A percentile compares a stretch with the other conserved stretches of the same genome.
These are phyloP conservation scores for Lactarius evosmus DNA, from an alignment of 768 basidiomycete species.

Conservation along the genomic window DNA sequence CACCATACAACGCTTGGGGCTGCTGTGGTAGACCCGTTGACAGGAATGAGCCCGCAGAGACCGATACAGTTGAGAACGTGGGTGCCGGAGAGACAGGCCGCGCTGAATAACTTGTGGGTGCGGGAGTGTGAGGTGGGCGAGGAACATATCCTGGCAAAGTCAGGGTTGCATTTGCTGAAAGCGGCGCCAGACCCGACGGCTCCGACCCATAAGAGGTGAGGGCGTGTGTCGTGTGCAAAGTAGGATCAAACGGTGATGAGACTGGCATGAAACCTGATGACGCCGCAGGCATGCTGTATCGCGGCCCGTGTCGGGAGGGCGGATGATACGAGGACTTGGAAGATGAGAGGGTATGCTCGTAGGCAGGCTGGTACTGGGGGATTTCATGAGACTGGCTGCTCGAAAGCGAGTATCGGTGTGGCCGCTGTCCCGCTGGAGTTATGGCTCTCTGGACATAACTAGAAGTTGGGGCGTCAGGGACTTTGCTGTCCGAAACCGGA, in stretches of 20 bases:
- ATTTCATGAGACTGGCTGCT: constrained; percentile 35
- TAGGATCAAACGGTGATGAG: constrained; percentile 31
- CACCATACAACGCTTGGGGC: constrained; percentile 9
- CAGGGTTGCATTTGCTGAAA: constrained; percentile 30
- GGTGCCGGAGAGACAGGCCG: constrained; percentile 26
- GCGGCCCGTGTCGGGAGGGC: constrained; percentile 46
- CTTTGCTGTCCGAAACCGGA: constrained; percentile 37
- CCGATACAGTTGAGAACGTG: constrained; percentile 5
- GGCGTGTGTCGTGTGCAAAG: constrained; percentile 8
- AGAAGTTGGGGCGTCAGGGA: constrained; percentile 30
- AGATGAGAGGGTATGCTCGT: constrained; percentile 41
- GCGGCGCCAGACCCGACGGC: constrained; percentile 24
- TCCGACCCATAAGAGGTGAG: constrained; percentile 27
- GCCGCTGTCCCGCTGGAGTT: constrained; percentile 23
- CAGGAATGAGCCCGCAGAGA: constrained; percentile 13
- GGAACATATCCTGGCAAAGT: constrained; percentile 31
- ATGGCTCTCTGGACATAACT: constrained; percentile 14
- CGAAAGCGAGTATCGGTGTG: constrained; percentile 28
- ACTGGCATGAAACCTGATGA: constrained; percentile 71
- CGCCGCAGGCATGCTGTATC: constrained; percentile 62
- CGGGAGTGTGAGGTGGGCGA: constrained; percentile 25
- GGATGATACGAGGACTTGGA: constrained; percentile 38
- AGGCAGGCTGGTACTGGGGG: constrained; percentile 44
- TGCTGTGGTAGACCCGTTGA: constrained; percentile 13
- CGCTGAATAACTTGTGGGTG: constrained; percentile 11